These are phyloP conservation scores for Penicillium paradoxum DNA, from an alignment of 495 filamentous ascomycete species.

Conservation along the genomic window DNA sequence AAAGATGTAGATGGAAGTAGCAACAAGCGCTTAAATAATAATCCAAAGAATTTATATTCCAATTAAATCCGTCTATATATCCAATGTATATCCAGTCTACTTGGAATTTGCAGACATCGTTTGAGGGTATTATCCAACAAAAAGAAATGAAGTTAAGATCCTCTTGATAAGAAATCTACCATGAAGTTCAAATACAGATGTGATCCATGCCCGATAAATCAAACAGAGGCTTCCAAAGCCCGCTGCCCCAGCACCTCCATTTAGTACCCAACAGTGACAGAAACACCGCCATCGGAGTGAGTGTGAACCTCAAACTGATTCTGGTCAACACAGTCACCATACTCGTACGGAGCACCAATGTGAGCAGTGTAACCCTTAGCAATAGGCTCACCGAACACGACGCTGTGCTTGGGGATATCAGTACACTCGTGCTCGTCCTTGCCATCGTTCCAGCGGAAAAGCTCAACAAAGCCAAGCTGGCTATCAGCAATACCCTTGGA, in stretches of 20 bases:
- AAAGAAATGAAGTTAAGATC: neutral
- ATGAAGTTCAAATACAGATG: neutral
- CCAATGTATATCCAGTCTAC: neutral
- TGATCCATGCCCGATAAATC: neutral
- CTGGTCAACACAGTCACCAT: constrained; percentile 29
- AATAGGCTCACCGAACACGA: constrained; percentile 19
- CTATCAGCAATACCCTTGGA: constrained; percentile 14
- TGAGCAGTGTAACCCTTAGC: constrained; percentile 8
- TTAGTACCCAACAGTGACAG: constrained; percentile 23
- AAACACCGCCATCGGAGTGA: neutral
- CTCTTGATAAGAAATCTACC: neutral
- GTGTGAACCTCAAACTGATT: constrained; percentile 9
- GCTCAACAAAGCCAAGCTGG: constrained; percentile 27
- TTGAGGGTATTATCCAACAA: neutral
- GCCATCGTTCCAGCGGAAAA: constrained; percentile 22
- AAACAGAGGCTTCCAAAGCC: neutral
- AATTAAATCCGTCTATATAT: neutral
- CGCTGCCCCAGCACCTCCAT: neutral
- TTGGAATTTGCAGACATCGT: neutral
- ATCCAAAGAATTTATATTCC: too few species aligned
- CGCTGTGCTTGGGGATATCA: constrained; percentile 15
- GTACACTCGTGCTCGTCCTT: constrained; percentile 12
- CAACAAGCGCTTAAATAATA: too few species aligned
- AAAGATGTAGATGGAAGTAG: too few species aligned
- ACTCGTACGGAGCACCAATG: constrained; percentile 22